Percentiles rank a stretch among this genome's conserved stretches.
phyloP scores from a whole-genome alignment of 2,329 filamentous ascomycete species.

The Monilinia fructigena region DNA sequence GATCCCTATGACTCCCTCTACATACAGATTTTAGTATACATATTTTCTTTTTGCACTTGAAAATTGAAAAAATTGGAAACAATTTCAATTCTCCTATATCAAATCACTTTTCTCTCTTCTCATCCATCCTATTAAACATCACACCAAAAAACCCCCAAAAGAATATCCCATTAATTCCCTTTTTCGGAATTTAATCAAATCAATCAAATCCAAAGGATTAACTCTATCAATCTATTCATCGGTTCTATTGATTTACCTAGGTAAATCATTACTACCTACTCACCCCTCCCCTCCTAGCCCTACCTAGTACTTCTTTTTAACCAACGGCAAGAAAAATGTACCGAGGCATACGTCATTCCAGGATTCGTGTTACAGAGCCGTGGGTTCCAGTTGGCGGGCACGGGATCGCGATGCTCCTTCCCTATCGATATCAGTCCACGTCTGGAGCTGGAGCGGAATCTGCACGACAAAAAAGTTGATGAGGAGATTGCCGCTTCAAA shows the following conservation, averaged over 20 bases:
- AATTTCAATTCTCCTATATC: no score
- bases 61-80: no score
- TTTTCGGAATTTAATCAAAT: no score
- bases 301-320: not conserved
- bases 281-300: not conserved
- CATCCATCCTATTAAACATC: constrained; percentile 6
- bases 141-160: constrained; percentile 20
- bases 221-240: no score
- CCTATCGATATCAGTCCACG: not conserved
- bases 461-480: not conserved
- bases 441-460: not conserved
- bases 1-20: no score
- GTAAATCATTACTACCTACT: no score
- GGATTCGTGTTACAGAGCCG: not conserved
- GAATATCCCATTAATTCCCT: constrained; percentile 17
- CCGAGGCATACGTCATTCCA: constrained; percentile 13
- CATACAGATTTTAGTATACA: no score
- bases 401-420: not conserved
- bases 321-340: not conserved
- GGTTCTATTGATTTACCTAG: no score
- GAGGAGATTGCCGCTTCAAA: not conserved
- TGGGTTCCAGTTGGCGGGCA: not conserved
- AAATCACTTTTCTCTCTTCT: no score
- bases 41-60: no score
- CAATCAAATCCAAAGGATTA: no score